Conservation (phyloP, 208 protist species). For the Leishmania arabica region DNA sequence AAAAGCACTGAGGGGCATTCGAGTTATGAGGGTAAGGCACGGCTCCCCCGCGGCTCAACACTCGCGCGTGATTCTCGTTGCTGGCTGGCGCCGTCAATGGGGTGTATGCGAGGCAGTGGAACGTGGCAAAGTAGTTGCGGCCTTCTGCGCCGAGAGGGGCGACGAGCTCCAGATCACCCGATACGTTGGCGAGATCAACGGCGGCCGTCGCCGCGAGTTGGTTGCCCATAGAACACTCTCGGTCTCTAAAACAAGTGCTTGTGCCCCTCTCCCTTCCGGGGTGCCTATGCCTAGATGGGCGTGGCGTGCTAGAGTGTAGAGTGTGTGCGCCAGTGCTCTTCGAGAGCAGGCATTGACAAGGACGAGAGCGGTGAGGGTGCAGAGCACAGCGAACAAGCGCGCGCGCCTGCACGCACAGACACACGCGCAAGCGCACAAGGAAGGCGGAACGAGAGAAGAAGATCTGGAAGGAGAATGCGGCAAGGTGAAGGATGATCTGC, state of each 20-base stretch:
- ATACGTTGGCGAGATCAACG: conserved; percentile 70
- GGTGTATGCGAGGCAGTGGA: conserved; percentile 51
- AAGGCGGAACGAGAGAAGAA: not conserved
- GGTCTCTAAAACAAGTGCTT: not conserved
- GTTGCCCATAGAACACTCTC: conserved; percentile 58
- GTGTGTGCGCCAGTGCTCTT: not conserved
- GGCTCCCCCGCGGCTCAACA: not conserved
- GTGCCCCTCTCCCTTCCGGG: not conserved
- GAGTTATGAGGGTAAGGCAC: not conserved
- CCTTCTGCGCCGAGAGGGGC: conserved; percentile 55
- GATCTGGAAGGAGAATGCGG: not conserved
- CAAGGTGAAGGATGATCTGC: not conserved
- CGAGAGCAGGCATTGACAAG: not conserved
- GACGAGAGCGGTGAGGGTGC: not conserved
- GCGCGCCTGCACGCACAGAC: not conserved
- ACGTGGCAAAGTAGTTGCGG: conserved; percentile 66
- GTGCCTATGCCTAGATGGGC: not conserved
- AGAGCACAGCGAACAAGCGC: not conserved
- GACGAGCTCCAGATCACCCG: conserved; percentile 47
- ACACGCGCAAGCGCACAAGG: not conserved
- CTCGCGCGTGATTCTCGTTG: not conserved
- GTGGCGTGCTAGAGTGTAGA: not conserved
- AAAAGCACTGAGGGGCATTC: conserved; percentile 1
- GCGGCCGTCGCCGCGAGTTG: conserved; percentile 61
- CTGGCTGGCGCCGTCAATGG: not conserved